Evolutionary conservation across 257 asterid species (phyloP).

Genomic region (Nyctanthes arbortristis): DNA sequence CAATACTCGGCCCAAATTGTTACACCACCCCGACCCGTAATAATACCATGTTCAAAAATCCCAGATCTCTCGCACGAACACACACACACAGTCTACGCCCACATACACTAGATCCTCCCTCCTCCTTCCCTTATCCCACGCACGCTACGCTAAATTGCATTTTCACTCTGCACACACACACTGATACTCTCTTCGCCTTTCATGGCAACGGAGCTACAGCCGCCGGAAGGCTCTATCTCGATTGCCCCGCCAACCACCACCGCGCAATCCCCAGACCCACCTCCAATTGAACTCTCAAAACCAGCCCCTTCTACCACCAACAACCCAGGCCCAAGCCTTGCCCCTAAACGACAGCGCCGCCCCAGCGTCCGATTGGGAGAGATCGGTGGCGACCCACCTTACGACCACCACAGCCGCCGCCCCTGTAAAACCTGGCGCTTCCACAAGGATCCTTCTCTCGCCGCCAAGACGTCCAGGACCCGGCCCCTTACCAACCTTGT

Average conservation of each 20-base stretch:
- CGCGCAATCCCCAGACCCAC: slow-evolving; percentile 32
- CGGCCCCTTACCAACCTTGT: slow-evolving; percentile 92
- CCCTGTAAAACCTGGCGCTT: slow-evolving; percentile 65
- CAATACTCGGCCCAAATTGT: too few relatives aligned
- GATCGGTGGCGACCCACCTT: slow-evolving; percentile 81
- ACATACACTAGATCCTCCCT: too few relatives aligned
- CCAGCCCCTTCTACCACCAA: slow-evolving; percentile 18
- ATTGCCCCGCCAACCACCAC: slow-evolving; percentile 32
- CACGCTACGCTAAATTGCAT: not conserved
- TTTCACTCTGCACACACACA: not conserved
- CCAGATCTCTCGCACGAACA: too few relatives aligned
- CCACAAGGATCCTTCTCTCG: slow-evolving; percentile 77
- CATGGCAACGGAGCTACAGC: slow-evolving; percentile 69
- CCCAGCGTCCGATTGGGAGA: slow-evolving; percentile 98
- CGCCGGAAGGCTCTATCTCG: slow-evolving; percentile 50
- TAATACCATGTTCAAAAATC: too few relatives aligned
- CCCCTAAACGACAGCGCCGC: slow-evolving; percentile 92
- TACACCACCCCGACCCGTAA: too few relatives aligned
- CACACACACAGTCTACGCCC: too few relatives aligned
- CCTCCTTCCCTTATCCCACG: not conserved
- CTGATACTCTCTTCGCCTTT: too few relatives aligned
- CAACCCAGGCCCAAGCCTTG: slow-evolving; percentile 24
- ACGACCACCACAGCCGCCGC: slow-evolving; percentile 51
- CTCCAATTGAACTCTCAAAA: slow-evolving; percentile 37
- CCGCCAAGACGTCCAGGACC: slow-evolving; percentile 73